Base-by-base conservation (phyloP, 2,329 filamentous ascomycete species). In the Pseudogymnoascus sp. region DNA sequence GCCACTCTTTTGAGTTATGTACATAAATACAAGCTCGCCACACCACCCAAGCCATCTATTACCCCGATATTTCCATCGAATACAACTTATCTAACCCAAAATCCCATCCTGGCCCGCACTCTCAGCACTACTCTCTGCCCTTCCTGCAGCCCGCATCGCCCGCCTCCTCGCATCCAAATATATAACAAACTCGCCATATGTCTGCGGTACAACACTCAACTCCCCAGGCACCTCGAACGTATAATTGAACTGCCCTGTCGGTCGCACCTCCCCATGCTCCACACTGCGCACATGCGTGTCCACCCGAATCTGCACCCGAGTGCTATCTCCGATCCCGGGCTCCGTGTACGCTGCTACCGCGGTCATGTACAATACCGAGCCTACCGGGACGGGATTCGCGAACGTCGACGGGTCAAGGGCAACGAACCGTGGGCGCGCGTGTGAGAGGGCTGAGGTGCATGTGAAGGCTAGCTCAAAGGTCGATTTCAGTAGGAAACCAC, bases 381-480 rank as follows among this genome's bases (percentile, higher is more conserved):
- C 87, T 0, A 90, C 87, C 0, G 87, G 87, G 0, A 90, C 87
- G 0, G 87, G 86, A 65, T 89, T 88, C 66, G 88, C 83, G 68
- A 90, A 90, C 0, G 86, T 89, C 61, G 82, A 86, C 0, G 87
- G 87, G 67, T 90, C 87, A 26, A 90, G 79, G 1, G 84, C 86
- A 36, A 90, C 77, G 77, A 90, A 90, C 19, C 82, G 86, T 1
- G 87, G 87, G 4, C 87, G 79, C 1, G 82, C 80, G 71, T 89
- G 87, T 0, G 87, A 83, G 69, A 88, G 87, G 1, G 85, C 82
- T 0, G 87, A 86, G 1, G 86, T 86, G 70, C 86, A 88, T 69
- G 86, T 89, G 74, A 90, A 90, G 1, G 87, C 87, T 1, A 90
- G 79, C 72, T 90, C 87, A 68, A 89, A 90, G 0, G 86, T 87